Evolutionary conservation across 129 eudicot species (phyloP).

Genomic region (Arctium lappa): DNA sequence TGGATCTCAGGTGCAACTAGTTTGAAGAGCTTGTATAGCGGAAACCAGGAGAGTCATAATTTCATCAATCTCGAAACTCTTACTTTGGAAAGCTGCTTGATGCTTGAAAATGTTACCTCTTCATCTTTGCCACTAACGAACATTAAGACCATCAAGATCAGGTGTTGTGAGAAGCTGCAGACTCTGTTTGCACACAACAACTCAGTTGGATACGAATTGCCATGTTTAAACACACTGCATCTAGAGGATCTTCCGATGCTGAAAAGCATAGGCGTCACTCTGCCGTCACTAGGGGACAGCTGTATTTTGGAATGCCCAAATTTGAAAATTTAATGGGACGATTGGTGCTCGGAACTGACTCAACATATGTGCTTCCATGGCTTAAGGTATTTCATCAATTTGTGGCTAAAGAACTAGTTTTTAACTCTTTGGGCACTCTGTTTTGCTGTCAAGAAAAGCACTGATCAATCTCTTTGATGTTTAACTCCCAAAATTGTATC

Average conservation of each 20-base stretch:
- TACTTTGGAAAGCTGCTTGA: conserved; percentile 16
- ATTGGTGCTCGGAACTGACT: neutral
- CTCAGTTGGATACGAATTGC: neutral
- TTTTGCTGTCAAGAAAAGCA: neutral
- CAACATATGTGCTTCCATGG: neutral
- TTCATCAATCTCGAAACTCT: neutral
- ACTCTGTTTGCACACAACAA: neutral
- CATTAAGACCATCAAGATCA: neutral
- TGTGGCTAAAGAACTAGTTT: neutral
- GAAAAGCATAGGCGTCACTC: neutral
- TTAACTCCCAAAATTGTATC: neutral
- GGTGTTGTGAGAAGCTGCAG: neutral
- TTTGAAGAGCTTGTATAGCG: neutral
- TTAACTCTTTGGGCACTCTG: neutral
- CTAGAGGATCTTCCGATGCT: neutral
- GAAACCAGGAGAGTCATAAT: neutral
- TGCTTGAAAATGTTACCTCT: neutral
- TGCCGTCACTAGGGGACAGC: neutral
- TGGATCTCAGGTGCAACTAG: neutral
- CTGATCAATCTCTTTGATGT: neutral
- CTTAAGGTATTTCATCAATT: neutral
- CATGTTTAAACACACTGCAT: neutral
- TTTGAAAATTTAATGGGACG: neutral
- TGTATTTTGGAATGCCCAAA: neutral
- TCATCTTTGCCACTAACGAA: neutral